Percentiles rank a stretch among this genome's conserved stretches.
phyloP scores from a whole-genome alignment of 2,329 filamentous ascomycete genomes.

The Chaetomium strumarium region DNA sequence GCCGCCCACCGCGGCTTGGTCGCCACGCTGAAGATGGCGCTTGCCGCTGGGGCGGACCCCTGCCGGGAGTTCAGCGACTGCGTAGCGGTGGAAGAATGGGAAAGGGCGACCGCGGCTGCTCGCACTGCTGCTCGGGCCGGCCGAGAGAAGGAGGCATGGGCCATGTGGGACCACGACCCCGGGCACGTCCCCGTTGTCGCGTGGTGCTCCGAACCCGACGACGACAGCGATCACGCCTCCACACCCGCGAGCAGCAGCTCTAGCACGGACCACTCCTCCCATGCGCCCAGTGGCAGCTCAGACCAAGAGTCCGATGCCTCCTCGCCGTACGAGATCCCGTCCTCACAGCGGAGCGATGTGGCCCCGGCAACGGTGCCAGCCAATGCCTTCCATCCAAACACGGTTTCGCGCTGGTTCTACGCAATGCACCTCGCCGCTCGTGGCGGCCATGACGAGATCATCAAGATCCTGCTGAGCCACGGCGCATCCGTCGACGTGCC shows the following conservation, averaged over 20 bases:
- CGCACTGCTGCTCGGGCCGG: constrained; percentile 4
- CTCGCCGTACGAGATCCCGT: constrained; percentile 10
- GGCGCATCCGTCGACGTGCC: constrained; percentile 20
- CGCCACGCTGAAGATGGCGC: constrained; percentile 23
- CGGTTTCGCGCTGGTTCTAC: constrained; percentile 16
- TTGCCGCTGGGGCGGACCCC: constrained; percentile 25
- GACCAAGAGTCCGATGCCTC: constrained; percentile 16
- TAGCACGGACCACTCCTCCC: constrained; percentile 10
- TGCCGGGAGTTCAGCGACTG: constrained; percentile 22
- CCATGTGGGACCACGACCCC: constrained; percentile 18
- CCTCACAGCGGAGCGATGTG: constrained; percentile 7
- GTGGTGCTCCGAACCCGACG: constrained; percentile 14
- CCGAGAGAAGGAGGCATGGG: constrained; percentile 6
- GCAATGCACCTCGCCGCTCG: constrained; percentile 26
- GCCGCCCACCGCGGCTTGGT: constrained; percentile 23
- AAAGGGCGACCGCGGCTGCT: constrained; percentile 1
- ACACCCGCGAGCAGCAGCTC: constrained; percentile 13
- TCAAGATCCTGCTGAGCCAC: constrained; percentile 21
- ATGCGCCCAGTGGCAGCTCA: constrained; percentile 4
- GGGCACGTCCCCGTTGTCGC: background rate
- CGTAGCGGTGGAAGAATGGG: constrained; percentile 14
- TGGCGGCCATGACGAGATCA: constrained; percentile 21
- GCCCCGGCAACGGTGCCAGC: constrained; percentile 14
- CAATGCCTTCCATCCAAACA: background rate
- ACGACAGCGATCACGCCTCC: constrained; percentile 14